Conservation (phyloP, 2,329 filamentous ascomycete genomes). For the Fusarium brevicatenulatum region DNA sequence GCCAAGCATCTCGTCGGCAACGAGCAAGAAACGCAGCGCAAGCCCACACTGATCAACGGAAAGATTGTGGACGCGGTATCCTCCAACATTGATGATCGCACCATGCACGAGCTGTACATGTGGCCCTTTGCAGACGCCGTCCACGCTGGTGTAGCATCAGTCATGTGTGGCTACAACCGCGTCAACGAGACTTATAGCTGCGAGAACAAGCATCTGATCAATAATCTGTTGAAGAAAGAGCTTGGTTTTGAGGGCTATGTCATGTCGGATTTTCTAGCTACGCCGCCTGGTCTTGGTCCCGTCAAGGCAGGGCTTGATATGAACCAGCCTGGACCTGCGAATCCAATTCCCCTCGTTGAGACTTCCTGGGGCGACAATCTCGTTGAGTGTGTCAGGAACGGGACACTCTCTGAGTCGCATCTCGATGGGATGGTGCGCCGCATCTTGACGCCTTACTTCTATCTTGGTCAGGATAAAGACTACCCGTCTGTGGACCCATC, state of each 20-base stretch:
- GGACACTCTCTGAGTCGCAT: neutral
- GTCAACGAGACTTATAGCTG: conserved; percentile 85
- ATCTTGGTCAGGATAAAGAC: neutral
- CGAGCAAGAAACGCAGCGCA: conserved; percentile 50
- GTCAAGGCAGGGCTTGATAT: conserved; percentile 72
- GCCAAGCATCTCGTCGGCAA: conserved; percentile 53
- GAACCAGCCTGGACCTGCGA: conserved; percentile 74
- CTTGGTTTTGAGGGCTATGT: conserved; percentile 73
- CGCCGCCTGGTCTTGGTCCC: conserved; percentile 70
- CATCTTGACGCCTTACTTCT: conserved; percentile 8
- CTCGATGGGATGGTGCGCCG: conserved; percentile 3
- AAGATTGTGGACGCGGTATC: conserved; percentile 43
- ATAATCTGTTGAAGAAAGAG: conserved; percentile 70
- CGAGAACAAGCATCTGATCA: conserved; percentile 81
- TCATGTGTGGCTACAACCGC: conserved; percentile 79
- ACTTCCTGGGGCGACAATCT: neutral
- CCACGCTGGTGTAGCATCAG: conserved; percentile 48
- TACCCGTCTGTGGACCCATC: conserved; percentile 5
- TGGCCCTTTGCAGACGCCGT: conserved; percentile 50
- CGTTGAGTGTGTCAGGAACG: neutral
- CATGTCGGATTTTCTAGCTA: conserved; percentile 74
- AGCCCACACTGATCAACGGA: conserved; percentile 42
- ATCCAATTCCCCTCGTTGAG: conserved; percentile 20
- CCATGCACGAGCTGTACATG: conserved; percentile 63
- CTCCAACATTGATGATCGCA: conserved; percentile 66